A percentile compares a stretch with the other conserved stretches of the same genome.
phyloP scores from a whole-genome alignment of 768 basidiomycete genomes.

The Tulasnella sp. region DNA sequence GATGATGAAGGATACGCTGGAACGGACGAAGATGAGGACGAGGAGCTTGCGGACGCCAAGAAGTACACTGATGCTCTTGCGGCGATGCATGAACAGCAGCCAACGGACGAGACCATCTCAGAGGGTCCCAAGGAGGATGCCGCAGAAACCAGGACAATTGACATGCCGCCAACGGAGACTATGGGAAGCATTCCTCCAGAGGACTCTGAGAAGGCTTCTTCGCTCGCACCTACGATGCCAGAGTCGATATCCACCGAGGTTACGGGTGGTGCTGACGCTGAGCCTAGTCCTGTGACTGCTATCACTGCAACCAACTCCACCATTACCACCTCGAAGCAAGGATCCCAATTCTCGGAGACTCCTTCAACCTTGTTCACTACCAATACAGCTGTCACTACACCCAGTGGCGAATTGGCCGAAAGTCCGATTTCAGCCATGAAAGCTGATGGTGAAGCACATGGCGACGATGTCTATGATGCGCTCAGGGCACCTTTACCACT shows the following conservation, averaged over 20 bases:
- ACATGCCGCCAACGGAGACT: no score
- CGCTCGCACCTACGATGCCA: conserved; percentile 9
- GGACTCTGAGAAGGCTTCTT: conserved; percentile 4
- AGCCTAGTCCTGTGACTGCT: conserved; percentile 10
- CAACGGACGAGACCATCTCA: conserved; percentile 4
- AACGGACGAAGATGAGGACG: conserved; percentile 31
- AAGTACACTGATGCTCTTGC: conserved; percentile 8
- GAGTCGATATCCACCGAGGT: conserved; percentile 5
- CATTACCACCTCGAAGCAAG: conserved; percentile 1
- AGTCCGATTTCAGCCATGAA: not conserved
- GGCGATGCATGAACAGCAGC: conserved; percentile 1
- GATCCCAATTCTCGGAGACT: not conserved
- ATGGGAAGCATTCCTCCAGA: not conserved
- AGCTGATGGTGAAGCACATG: not conserved
- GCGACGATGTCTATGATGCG: conserved; percentile 4
- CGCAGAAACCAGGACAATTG: conserved; percentile 5
- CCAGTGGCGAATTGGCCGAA: no score
- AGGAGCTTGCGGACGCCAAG: conserved; percentile 16
- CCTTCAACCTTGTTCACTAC: not conserved
- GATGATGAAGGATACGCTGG: conserved; percentile 41
- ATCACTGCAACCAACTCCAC: not conserved
- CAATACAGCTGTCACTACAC: no score
- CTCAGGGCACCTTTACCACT: not conserved
- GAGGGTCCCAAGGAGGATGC: conserved; percentile 11
- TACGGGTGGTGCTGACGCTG: conserved; percentile 16